These are phyloP conservation scores for Ophiostoma sp. DNA, from an alignment of 2,329 filamentous ascomycete genomes.

Conservation along the genomic window DNA sequence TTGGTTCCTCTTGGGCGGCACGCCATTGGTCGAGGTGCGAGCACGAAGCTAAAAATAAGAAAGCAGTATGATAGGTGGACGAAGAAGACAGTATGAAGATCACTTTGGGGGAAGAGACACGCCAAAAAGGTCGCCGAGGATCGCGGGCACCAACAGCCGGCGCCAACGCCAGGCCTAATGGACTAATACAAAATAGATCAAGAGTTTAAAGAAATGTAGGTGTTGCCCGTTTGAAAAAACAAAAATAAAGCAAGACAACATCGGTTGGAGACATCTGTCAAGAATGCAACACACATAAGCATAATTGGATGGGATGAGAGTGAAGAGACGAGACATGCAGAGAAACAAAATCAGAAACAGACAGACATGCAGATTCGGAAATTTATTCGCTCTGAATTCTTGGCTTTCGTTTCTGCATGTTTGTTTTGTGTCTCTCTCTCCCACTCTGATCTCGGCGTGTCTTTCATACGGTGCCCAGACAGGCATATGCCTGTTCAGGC, in stretches of 20 bases:
- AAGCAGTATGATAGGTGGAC: neutral
- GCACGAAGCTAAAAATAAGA: slow-evolving; percentile 10
- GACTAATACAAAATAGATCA: neutral
- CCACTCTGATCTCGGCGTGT: neutral
- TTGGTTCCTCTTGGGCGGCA: neutral
- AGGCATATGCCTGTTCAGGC: neutral
- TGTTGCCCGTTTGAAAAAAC: neutral
- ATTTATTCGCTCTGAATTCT: neutral
- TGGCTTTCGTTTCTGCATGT: neutral
- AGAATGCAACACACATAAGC: neutral
- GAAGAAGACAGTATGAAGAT: neutral
- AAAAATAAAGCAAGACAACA: slow-evolving; percentile 5
- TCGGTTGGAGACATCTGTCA: neutral
- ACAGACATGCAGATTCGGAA: neutral
- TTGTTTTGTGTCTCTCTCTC: neutral
- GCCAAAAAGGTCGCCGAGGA: slow-evolving; percentile 12
- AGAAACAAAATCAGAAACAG: neutral
- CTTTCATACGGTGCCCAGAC: neutral
- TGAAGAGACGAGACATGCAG: neutral
- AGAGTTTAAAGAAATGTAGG: neutral
- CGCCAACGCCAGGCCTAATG: neutral
- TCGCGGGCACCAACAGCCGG: slow-evolving; percentile 13
- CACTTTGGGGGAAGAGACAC: neutral
- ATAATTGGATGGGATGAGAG: neutral
- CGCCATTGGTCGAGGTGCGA: neutral